phyloP scores from a whole-genome alignment of 2,329 filamentous ascomycete species.

The Ophiostoma himal-ulmi region DNA sequence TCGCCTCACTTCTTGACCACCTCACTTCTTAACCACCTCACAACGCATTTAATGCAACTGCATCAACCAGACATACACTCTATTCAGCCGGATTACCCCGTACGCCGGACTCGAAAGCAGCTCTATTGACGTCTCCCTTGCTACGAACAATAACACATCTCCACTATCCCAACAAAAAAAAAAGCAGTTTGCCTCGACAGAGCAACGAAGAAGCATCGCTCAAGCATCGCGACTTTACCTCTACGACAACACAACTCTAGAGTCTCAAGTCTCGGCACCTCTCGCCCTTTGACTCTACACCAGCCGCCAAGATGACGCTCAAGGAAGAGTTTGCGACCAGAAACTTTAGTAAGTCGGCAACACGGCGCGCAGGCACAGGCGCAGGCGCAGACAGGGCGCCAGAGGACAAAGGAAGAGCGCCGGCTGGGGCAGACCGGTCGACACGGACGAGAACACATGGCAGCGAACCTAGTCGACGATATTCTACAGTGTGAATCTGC shows the following conservation, averaged over 20 bases:
- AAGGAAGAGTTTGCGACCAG: slow-evolving; percentile 66
- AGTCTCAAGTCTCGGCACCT: not conserved
- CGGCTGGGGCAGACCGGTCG: not conserved
- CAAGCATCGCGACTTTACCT: not conserved
- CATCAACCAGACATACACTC: not conserved
- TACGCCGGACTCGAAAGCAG: not conserved
- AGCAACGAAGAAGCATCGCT: not conserved
- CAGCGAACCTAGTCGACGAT: no score
- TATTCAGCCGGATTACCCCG: not conserved
- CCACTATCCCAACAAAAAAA: slow-evolving; percentile 6
- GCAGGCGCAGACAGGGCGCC: not conserved
- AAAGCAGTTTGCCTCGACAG: not conserved
- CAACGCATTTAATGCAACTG: not conserved
- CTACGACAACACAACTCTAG: not conserved
- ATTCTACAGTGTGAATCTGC: not conserved
- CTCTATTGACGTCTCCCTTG: slow-evolving; percentile 1
- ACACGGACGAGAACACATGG: no score
- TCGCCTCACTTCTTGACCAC: not conserved
- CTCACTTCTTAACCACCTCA: not conserved
- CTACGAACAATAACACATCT: slow-evolving; percentile 4
- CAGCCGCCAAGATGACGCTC: slow-evolving; percentile 41
- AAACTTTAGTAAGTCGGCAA: slow-evolving; percentile 59
- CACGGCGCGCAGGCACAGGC: not conserved
- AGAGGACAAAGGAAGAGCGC: not conserved
- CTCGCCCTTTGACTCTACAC: not conserved